A percentile compares a stretch with the other conserved stretches of the same genome.
phyloP scores from a whole-genome alignment of 2,329 filamentous ascomycete species.

The Calonectria pseudoreteaudii region DNA sequence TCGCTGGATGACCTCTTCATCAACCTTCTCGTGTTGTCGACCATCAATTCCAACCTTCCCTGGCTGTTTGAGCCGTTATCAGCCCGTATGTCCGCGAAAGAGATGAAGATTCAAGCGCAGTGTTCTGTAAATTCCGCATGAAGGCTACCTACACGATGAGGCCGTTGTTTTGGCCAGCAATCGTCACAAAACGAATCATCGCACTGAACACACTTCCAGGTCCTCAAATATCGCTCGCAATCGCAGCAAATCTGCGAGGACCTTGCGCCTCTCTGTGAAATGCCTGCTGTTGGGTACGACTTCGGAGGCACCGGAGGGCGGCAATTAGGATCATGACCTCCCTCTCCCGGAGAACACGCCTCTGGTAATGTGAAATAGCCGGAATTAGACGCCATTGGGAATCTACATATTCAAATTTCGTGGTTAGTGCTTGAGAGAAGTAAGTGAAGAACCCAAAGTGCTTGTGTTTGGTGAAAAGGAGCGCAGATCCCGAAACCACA shows the following conservation, averaged over 20 bases:
- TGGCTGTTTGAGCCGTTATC: not conserved
- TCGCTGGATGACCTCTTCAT: not conserved
- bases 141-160: not conserved
- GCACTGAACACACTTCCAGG: conserved; percentile 14
- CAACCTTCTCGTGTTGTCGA: conserved; percentile 9
- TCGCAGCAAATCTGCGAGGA: not conserved
- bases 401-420: not conserved
- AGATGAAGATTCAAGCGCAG: not conserved
- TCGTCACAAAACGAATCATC: conserved; percentile 18
- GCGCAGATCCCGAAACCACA: not conserved
- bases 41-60: conserved; percentile 11
- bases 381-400: not conserved
- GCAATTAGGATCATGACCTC: not conserved
- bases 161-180: conserved; percentile 18
- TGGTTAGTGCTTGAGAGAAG: not conserved
- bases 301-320: not conserved
- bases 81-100: not conserved
- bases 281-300: not conserved
- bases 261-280: not conserved
- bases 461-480: not conserved
- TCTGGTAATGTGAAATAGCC: not conserved
- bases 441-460: not conserved
- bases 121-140: not conserved
- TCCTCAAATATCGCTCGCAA: not conserved
- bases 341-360: not conserved